Evolutionary conservation across 129 eudicot genomes (phyloP).

Genomic region (Flaveria trinervia): DNA sequence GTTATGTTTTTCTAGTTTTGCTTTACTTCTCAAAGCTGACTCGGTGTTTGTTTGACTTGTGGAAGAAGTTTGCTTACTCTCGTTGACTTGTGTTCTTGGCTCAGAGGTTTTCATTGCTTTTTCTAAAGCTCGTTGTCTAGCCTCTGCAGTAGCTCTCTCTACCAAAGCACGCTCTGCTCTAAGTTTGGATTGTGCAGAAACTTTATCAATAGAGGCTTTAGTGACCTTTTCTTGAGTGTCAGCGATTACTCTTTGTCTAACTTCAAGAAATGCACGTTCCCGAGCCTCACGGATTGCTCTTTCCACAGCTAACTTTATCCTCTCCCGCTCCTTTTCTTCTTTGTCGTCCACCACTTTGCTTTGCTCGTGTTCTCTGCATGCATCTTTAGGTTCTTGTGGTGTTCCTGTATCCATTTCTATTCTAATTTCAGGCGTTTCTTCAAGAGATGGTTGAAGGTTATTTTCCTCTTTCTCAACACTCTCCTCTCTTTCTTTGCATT

Average conservation of each 20-base stretch:
- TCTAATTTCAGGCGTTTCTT: slow-evolving; percentile 32
- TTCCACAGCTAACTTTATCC: slow-evolving; percentile 73
- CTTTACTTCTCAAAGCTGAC: slow-evolving; percentile 70
- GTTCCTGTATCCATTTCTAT: slow-evolving; percentile 34
- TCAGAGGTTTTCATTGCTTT: slow-evolving; percentile 55
- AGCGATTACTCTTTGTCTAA: slow-evolving; percentile 67
- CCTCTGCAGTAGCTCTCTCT: slow-evolving; percentile 90
- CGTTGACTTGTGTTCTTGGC: slow-evolving; percentile 38
- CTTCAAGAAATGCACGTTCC: slow-evolving; percentile 85
- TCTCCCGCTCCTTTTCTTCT: slow-evolving; percentile 69
- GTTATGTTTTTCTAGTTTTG: slow-evolving; percentile 77
- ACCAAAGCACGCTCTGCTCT: slow-evolving; percentile 93
- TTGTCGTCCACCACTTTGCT: slow-evolving; percentile 31
- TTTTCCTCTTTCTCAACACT: slow-evolving; percentile 20
- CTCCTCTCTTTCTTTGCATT: slow-evolving; percentile 38
- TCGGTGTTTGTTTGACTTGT: slow-evolving; percentile 42
- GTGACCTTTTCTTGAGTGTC: slow-evolving; percentile 63
- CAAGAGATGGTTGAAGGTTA: slow-evolving; percentile 30
- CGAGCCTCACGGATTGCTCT: slow-evolving; percentile 96
- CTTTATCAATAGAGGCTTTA: slow-evolving; percentile 57
- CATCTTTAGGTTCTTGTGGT: slow-evolving; percentile 38
- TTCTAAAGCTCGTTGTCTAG: slow-evolving; percentile 88
- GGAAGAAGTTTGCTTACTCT: slow-evolving; percentile 51
- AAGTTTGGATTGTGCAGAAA: slow-evolving; percentile 60
- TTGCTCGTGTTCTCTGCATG: slow-evolving; percentile 35